Base-by-base conservation (phyloP, 352 stramenopile genomes). In the Phytopythium sindhum region DNA sequence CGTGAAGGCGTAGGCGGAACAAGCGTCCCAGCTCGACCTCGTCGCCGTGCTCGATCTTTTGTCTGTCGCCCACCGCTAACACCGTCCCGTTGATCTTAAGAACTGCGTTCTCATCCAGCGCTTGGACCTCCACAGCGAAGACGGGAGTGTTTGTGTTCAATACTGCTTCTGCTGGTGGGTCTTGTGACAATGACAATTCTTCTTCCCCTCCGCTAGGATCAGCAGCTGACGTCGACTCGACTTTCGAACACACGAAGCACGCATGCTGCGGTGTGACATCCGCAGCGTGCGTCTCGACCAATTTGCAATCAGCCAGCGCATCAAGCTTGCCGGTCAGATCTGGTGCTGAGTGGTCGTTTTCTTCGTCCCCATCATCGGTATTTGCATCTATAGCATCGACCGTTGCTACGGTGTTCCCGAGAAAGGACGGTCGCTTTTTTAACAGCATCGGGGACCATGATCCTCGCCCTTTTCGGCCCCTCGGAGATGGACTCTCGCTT, bases 401-500 rank as follows among this genome's bases (percentile, higher is more conserved):
- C 24, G 24, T n/a, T 15, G 24, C 23, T 23, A 11, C 24, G 7
- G 6, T 10, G 8, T 7, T 26, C 4, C 15, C 31, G 10, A 45
- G n/a, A 48, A 55, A 64, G 19, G 48, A 73, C 33, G 68, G 69
- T 0, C 66, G 62, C 53, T 74, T 68, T 11, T 71, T 63, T 9
- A 81, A 52, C 15, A 83, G 73, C 4, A 66, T 80, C 11, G 75
- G 79, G 1, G 75, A 78, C 73, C 75, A 87, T 0, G 70, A 78
- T 2, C 70, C 60, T 31, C 56, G 63, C 2, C 54, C 64, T 58
- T 74, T 72, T 29, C 24, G 53, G 41, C 24, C 28, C 21, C 19
- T 57, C 9, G 31, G 26, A 44, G 33, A 45, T 5, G 11, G 11
- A 33, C 11, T 44, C 17, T 45, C 37, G n/a, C n/a, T 33, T 35